Base-by-base conservation (phyloP, 208 protist species). In the Trypanosoma platydactyli region DNA sequence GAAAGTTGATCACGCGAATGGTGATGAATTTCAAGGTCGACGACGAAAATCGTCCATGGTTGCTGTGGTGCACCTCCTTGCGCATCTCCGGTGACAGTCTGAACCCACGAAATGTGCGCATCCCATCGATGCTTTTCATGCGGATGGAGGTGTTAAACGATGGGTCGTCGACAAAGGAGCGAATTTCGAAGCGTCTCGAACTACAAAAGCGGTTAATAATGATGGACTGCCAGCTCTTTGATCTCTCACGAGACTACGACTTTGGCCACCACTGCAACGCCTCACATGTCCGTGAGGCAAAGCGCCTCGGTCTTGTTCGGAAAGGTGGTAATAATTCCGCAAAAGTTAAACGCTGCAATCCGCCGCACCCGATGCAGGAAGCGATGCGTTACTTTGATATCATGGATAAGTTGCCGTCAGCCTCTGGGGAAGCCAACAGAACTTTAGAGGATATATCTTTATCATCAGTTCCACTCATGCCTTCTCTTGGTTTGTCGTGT, bases 31-130 rank as follows among this genome's bases (percentile, higher is more conserved):
- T 94, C 55, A 92, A 92, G 72, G 69, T 84, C 16, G 91, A 94
- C 58, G 86, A 93, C 61, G 73, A 82, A 15, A 84, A 86, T 54
- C 53, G 68, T 13, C 68, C 84, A 52, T 94, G 86, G 86, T 51
- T 96, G 63, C 76, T 96, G 29, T 96, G 91, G 91, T 89, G 79
- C 58, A 89, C 78, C 71, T 84, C 77, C 45, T 50, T 92, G 35
- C 87, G 91, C 27, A 78, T 96, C 13, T 88, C 72, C 0, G 76
- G 80, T 0, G 85, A 94, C 45, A 77, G 71, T 20, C 73, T 96
- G 50, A 92, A 91, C 76, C 84, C 88, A 1, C 86, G 72, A 41
- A 74, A 68, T 45, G 69, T 92, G 49, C 79, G 85, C 40, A 83
- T 94, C 42, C 91, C 91, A 12, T 35, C 87, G 30, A 66, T 60